phyloP scores from a whole-genome alignment of 768 basidiomycete species.

The Mycena venus region DNA sequence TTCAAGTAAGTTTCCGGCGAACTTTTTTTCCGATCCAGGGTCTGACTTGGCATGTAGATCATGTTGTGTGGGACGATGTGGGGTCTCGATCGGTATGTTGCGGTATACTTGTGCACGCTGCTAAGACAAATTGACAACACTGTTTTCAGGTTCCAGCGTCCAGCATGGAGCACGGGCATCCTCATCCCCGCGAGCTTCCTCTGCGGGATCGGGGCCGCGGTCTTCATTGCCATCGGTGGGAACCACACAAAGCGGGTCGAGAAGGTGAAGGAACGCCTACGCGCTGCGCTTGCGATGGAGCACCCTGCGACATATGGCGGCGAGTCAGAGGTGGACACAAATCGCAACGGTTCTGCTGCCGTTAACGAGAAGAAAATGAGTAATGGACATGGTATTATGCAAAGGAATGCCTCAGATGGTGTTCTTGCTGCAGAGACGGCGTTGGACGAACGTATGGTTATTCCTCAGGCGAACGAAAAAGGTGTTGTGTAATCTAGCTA shows the following conservation, averaged over 20 bases:
- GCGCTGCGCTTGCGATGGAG: constrained; percentile 55
- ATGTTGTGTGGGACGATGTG: constrained; percentile 86
- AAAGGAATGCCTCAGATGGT: constrained; percentile 16
- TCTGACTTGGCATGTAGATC: constrained; percentile 50
- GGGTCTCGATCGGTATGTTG: constrained; percentile 73
- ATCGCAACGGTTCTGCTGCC: background rate
- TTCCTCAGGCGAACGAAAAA: constrained; percentile 44
- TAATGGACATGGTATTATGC: background rate
- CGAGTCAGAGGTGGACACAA: background rate
- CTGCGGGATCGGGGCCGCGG: constrained; percentile 80
- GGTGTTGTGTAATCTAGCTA: constrained; percentile 24
- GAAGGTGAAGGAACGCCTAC: constrained; percentile 73
- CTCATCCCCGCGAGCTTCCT: constrained; percentile 83
- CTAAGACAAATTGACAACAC: background rate
- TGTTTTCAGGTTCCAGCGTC: constrained; percentile 67
- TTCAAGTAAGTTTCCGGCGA: constrained; percentile 63
- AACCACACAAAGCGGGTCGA: constrained; percentile 76
- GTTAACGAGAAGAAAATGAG: constrained; percentile 14
- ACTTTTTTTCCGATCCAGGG: background rate
- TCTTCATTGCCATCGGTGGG: constrained; percentile 83
- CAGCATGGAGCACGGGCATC: constrained; percentile 75
- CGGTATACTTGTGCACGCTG: background rate
- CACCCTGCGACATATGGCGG: constrained; percentile 32
- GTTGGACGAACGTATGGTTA: constrained; percentile 57
- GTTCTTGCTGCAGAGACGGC: constrained; percentile 37